Percentiles rank a stretch among this genome's conserved stretches.
Evolutionary conservation across 495 filamentous ascomycete species (phyloP).

Genomic region (Penicillium crystallinum): DNA sequence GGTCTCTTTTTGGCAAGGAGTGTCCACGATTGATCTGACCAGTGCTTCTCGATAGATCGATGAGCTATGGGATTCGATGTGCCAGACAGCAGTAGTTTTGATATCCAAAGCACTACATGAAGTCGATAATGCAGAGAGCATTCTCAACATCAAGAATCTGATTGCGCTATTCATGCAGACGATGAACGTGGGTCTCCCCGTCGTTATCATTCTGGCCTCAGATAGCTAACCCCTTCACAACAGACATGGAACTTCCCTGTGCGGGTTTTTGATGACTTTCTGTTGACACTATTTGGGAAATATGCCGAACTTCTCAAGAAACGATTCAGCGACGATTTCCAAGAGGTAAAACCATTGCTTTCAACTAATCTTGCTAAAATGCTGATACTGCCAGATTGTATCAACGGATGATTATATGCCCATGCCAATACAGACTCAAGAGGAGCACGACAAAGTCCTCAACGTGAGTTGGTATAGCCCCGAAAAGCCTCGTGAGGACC

Average conservation of each 20-base stretch:
- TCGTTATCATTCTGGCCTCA: background rate
- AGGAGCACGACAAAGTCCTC: constrained; percentile 92
- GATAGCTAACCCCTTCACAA: constrained; percentile 9
- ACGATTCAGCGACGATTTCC: constrained; percentile 88
- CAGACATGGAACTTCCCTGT: constrained; percentile 87
- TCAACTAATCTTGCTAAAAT: background rate
- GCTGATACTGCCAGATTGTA: constrained; percentile 60
- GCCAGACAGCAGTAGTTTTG: constrained; percentile 72
- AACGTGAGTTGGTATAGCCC: constrained; percentile 90
- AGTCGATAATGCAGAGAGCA: constrained; percentile 74
- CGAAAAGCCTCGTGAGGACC: constrained; percentile 67
- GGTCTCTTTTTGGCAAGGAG: background rate
- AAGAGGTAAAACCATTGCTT: constrained; percentile 54
- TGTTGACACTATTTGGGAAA: constrained; percentile 83
- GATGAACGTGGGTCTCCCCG: constrained; percentile 64
- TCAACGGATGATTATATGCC: constrained; percentile 99
- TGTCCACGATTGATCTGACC: constrained; percentile 1
- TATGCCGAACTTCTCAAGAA: constrained; percentile 89
- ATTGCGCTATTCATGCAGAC: constrained; percentile 95
- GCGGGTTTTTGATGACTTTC: constrained; percentile 70
- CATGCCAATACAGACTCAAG: constrained; percentile 84
- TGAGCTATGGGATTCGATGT: constrained; percentile 98
- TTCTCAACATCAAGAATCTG: constrained; percentile 87
- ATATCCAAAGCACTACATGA: constrained; percentile 70
- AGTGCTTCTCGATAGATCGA: constrained; percentile 57